Percentiles rank a stretch among this genome's conserved stretches.
Conservation (phyloP, 768 basidiomycete species). For the Lyophyllum atratum region DNA sequence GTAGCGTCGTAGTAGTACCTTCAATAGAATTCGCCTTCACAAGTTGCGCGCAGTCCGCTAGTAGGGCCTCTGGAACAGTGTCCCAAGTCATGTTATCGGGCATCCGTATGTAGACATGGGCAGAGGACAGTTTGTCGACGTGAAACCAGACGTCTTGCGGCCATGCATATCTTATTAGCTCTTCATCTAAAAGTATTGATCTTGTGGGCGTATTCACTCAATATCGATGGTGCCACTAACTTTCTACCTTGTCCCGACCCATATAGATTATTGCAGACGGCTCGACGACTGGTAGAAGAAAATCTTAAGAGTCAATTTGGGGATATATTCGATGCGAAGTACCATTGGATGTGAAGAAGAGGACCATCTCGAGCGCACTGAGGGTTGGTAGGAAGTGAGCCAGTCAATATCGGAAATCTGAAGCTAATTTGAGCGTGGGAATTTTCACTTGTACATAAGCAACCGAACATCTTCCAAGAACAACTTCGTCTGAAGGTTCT, state of each 20-base stretch:
- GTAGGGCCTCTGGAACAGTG: conserved; percentile 72
- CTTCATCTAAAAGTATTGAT: conserved; percentile 69
- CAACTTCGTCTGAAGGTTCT: conserved; percentile 1
- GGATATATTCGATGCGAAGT: conserved; percentile 1
- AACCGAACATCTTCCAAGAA: not conserved
- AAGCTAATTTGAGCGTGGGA: conserved; percentile 4
- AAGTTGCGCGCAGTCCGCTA: conserved; percentile 89
- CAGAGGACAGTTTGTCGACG: conserved; percentile 96
- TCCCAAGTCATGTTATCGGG: conserved; percentile 85
- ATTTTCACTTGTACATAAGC: conserved; percentile 8
- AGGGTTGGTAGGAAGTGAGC: not conserved
- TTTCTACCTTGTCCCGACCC: conserved; percentile 97
- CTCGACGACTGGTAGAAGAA: conserved; percentile 44
- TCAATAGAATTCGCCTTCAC: conserved; percentile 99
- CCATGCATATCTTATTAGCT: conserved; percentile 91
- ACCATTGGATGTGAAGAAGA: conserved; percentile 53
- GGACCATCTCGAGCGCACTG: conserved; percentile 46
- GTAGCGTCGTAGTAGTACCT: conserved; percentile 44
- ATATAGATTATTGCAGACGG: conserved; percentile 84
- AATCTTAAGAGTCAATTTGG: not conserved
- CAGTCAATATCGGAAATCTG: too few species aligned
- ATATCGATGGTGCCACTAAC: conserved; percentile 43
- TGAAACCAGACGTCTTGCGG: conserved; percentile 93
- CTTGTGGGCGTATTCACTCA: not conserved
- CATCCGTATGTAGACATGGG: conserved; percentile 96